phyloP scores from a whole-genome alignment of 495 filamentous ascomycete species.

The Penicillium verhagenii region DNA sequence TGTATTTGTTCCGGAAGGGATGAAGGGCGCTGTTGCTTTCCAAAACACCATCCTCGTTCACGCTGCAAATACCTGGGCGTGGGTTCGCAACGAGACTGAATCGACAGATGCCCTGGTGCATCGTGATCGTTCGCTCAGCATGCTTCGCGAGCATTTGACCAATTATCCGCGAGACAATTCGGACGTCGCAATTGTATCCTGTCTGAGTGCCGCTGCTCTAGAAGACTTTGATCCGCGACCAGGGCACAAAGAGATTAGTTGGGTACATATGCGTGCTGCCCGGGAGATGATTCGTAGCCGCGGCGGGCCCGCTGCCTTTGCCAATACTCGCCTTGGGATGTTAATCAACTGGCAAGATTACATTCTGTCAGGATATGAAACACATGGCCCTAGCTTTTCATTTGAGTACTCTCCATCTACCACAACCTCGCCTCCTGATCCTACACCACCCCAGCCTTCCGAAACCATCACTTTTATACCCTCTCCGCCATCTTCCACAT shows the following conservation, averaged over 20 bases:
- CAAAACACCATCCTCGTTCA: conserved; percentile 40
- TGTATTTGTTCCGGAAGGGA: conserved; percentile 38
- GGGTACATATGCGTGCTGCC: conserved; percentile 41
- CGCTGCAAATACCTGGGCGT: conserved; percentile 39
- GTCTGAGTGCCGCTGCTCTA: conserved; percentile 40
- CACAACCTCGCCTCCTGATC: background rate
- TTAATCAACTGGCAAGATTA: conserved; percentile 48
- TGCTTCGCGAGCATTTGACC: conserved; percentile 33
- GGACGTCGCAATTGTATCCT: conserved; percentile 39
- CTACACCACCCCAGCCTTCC: background rate
- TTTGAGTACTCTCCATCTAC: conserved; percentile 22
- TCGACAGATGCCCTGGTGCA: conserved; percentile 27
- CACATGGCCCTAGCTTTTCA: conserved; percentile 31
- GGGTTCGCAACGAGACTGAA: conserved; percentile 35
- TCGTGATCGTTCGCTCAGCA: conserved; percentile 29
- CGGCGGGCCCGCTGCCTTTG: conserved; percentile 37
- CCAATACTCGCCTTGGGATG: conserved; percentile 38
- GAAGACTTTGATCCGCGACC: conserved; percentile 43
- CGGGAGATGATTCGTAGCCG: conserved; percentile 39
- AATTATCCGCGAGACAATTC: conserved; percentile 32
- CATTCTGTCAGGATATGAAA: conserved; percentile 40
- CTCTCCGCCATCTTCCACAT: conserved; percentile 25
- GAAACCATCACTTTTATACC: conserved; percentile 15
- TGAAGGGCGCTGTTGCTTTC: conserved; percentile 41
- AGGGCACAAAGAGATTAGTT: conserved; percentile 37